Evolutionary conservation across 306 rosid species (phyloP), one percentile per base, ranked within the genome.

Genomic region (Datisca glomerata): DNA sequence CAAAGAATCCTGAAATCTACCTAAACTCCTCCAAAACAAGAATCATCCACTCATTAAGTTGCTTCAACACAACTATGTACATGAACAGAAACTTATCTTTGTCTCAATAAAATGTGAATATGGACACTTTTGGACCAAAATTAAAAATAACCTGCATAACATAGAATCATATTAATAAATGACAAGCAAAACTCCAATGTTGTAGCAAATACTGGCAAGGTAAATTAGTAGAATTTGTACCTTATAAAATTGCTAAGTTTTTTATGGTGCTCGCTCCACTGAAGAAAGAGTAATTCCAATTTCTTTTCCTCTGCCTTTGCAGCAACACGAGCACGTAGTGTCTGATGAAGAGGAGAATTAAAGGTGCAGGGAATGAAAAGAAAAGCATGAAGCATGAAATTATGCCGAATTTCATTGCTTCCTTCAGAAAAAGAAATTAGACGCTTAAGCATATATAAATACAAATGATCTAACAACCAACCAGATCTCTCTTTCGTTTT

Each of bases 51-150:
- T 28, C 65, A 69, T 64, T 76, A 76, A 77, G 60, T 65, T 74
- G 79, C 71, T 72, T 80, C 85, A 75, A 64, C 56, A 68, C 63
- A 65, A 69, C 74, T 53, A 77, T 66, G 69, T 81, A 60, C 78
- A 54, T 74, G 93, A 80, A 68, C 69, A 50, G 98, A 89, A 89
- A 80, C 98, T 89, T 89, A 89, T 89, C 98, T 89, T 83, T 45
- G 84, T 70, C 86, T 71, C 73, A 82, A 69, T 79, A 79, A 75
- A 84, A 87, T 69, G 94, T 72, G 95, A 89, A 89, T 84, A 89
- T 83, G 98, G 98, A 89, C 93, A 89, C 95, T 84, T 86, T 86
- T 74, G 86, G 95, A 67, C 86, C 95, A 80, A 80, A 89, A 80
- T 65, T 77, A 84, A 80, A 84, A 80, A 70, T 84, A 89, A 84